Evolutionary conservation across 192 early-diverging fungal species (phyloP), one percentile per base, ranked within the genome.

Genomic region (Coemansia aciculifera): DNA sequence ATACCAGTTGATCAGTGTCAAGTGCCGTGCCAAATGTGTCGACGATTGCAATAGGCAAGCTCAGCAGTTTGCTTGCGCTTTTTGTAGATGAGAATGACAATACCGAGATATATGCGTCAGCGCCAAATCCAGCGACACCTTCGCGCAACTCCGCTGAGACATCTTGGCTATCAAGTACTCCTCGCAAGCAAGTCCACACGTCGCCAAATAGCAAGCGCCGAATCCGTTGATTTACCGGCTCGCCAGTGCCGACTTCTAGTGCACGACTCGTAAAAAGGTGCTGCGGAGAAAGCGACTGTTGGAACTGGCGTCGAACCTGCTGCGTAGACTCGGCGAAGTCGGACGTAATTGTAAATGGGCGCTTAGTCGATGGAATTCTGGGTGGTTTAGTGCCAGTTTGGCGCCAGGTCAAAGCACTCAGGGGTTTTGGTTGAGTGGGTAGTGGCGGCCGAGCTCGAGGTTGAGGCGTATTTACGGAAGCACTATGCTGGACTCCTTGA

Each of bases 21-120:
- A 57, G 3, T 7, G 27, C 6, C 29, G 54, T 7, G 15, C 31
- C 54, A 57, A 57, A 32, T 23, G 66, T 34, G 24, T 44, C 66
- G 17, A 52, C 59, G 0, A 59, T 62, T 31, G 40, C 48, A 24
- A 69, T 39, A 2, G 67, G 67, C 59, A 69, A 24, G 12, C 67
- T 59, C 37, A 69, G 3, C 19, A 54, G 23, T 5, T 54, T 34
- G 27, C 38, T 38, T 39, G 29, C 19, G 27, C 27, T 38, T 39
- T 34, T 19, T 3, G n/a, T 48, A 9, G 15, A 39, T 5, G 19
- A 24, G n/a, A 39, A 17, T 19, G 42, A n/a, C 27, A 34, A 46
- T 48, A 69, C 59, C 7, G 49, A 59, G 34, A 70, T 36, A 21
- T 70, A 70, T 3, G 68, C 68, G 40, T 70, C 68, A 15, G 68